Conservation (phyloP, 805 yeast species). For the Isabelozyma rhagii region DNA sequence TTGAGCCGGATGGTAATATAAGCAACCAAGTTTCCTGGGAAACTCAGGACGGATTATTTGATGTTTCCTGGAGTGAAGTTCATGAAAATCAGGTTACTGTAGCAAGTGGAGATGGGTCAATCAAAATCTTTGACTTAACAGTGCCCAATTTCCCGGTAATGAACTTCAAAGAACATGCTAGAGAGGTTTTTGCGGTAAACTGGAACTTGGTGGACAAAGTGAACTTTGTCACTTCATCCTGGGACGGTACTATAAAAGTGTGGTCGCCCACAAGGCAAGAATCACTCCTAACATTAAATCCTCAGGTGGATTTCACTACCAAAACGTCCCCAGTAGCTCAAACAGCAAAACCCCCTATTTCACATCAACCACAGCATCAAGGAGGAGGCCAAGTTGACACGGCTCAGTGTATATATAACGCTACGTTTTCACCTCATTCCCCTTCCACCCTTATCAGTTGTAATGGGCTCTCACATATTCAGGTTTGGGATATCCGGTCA, state of each 20-base stretch:
- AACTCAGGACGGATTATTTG: constrained; percentile 92
- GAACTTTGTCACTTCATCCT: constrained; percentile 72
- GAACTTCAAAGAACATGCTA: constrained; percentile 72
- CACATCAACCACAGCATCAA: constrained; percentile 32
- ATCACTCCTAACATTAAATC: constrained; percentile 55
- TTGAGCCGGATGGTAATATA: constrained; percentile 64
- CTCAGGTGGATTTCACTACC: constrained; percentile 25
- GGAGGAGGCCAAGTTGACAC: constrained; percentile 28
- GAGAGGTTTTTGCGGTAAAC: constrained; percentile 69
- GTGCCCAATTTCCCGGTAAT: constrained; percentile 67
- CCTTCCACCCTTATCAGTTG: constrained; percentile 67
- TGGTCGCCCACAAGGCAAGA: constrained; percentile 65
- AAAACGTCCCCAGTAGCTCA: constrained; percentile 20
- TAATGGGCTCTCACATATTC: constrained; percentile 70
- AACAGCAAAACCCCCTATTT: constrained; percentile 22
- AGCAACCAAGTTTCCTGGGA: constrained; percentile 59
- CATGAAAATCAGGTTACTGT: constrained; percentile 83
- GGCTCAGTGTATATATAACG: constrained; percentile 70
- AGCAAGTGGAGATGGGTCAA: constrained; percentile 88
- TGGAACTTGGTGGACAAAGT: constrained; percentile 73
- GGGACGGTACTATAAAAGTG: constrained; percentile 88
- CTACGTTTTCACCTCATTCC: constrained; percentile 81
- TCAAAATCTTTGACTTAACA: constrained; percentile 75
- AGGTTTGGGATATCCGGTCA: constrained; percentile 78
- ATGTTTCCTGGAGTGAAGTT: constrained; percentile 83